Evolutionary conservation across 2,329 filamentous ascomycete genomes (phyloP).

Genomic region (Alternaria ventricosa): DNA sequence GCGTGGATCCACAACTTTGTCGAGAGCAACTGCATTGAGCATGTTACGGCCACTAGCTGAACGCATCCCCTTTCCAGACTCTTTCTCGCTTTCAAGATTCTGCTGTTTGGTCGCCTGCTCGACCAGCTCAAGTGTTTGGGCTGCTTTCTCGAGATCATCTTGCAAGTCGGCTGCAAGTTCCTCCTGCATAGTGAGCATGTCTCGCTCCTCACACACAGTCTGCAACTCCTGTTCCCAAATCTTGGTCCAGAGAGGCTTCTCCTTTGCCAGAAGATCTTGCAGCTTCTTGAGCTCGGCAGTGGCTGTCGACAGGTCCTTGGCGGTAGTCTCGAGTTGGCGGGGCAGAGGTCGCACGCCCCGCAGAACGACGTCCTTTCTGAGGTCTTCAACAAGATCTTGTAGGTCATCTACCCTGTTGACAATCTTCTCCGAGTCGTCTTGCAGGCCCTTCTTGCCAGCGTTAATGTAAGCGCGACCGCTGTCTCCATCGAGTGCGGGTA

Average conservation of each 20-base stretch:
- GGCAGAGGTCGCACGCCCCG: slow-evolving; percentile 91
- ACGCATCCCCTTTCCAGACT: slow-evolving; percentile 51
- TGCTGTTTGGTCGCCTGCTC: slow-evolving; percentile 99
- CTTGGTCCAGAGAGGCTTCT: slow-evolving; percentile 98
- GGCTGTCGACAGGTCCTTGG: slow-evolving; percentile 83
- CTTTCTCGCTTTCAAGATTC: slow-evolving; percentile 73
- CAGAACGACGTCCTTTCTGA: slow-evolving; percentile 94
- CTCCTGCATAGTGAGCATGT: slow-evolving; percentile 94
- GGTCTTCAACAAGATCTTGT: slow-evolving; percentile 95
- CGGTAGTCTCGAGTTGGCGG: slow-evolving; percentile 85
- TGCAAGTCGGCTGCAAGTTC: slow-evolving; percentile 90
- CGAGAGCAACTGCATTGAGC: slow-evolving; percentile 46
- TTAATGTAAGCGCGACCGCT: slow-evolving; percentile 87
- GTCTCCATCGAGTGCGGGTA: slow-evolving; percentile 76
- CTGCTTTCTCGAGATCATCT: slow-evolving; percentile 93
- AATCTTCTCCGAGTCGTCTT: slow-evolving; percentile 85
- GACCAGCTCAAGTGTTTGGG: slow-evolving; percentile 90
- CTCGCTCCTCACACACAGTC: slow-evolving; percentile 92
- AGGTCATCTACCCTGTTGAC: slow-evolving; percentile 93
- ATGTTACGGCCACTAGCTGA: slow-evolving; percentile 57
- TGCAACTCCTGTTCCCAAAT: slow-evolving; percentile 99
- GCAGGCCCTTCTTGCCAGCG: slow-evolving; percentile 84
- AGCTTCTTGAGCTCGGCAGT: slow-evolving; percentile 90
- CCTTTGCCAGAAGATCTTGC: slow-evolving; percentile 86
- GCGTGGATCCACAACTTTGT: slow-evolving; percentile 69